Base-by-base conservation (phyloP, 2,329 filamentous ascomycete genomes). In the Aspergillus thermomutatus region DNA sequence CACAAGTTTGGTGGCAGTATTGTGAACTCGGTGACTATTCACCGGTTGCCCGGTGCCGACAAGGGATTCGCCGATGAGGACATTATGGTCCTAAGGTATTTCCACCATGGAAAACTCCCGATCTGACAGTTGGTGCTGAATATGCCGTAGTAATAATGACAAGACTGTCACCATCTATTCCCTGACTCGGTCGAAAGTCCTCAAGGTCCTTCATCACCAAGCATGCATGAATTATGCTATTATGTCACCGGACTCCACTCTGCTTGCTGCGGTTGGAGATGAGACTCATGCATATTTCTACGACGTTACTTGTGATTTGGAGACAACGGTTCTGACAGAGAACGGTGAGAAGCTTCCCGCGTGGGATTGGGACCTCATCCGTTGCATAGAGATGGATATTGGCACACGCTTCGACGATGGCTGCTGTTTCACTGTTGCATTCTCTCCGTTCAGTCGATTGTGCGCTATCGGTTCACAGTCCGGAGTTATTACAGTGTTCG, bases 191-290 rank as follows among this genome's bases (percentile, higher is more conserved):
- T 83, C 86, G 14, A 80, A 89, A 58, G 80, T 88, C 37, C 76
- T 95, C 23, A 86, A 90, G 54, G 82, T 87, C 46, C 78, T 97
- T 53, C 81, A 84, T 3, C 88, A 96, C 62, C 88, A 90, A 4
- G 89, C 93, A 69, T 89, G 87, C 62, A 93, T 97, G 78, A 99
- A 99, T 67, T 91, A 95, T 68, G 91, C 92, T 34, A 85, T 92
- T n/a, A 87, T 99, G 52, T 97, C 93, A 6, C 94, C 93, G 0
- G 89, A 97, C 70, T 93, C 92, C 1, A 83, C 82, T 21, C 76
- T 93, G 10, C 80, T 97, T 21, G 83, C 92, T 5, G 90, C 92
- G 1, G 90, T 97, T 46, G 90, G 93, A 43, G 94, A 99, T 69
- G 89, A 92, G 66, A 88, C 91, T 1, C 90, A 86, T 61, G 85